Percentiles rank a stretch among this genome's conserved stretches.
Conservation (phyloP, 140 eudicot genomes). For the Stevia rebaudiana region DNA sequence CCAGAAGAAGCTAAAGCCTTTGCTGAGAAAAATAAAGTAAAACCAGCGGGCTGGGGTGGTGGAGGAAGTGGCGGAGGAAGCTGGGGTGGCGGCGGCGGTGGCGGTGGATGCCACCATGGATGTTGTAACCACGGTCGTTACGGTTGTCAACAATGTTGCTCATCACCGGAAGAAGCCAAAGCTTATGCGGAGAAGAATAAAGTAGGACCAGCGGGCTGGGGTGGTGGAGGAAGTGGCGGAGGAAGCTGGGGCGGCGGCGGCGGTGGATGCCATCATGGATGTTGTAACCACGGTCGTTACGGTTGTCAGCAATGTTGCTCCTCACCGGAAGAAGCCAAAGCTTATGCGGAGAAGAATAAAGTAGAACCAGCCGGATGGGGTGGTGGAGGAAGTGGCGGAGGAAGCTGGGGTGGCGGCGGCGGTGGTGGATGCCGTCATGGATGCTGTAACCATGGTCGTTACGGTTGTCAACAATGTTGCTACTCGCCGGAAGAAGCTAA, state of each 20-base stretch:
- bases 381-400: neutral
- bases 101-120: neutral
- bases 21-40: neutral
- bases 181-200: neutral
- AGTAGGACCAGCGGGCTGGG: neutral
- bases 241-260: neutral
- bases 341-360: neutral
- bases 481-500: neutral
- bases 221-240: neutral
- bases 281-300: neutral
- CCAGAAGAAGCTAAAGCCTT: neutral
- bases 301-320: neutral
- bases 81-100: neutral
- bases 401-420: neutral
- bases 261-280: neutral
- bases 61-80: neutral
- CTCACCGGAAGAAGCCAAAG: neutral
- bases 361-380: neutral
- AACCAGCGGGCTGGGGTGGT: neutral
- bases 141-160: neutral
- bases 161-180: neutral
- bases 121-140: neutral
- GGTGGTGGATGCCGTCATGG: neutral
- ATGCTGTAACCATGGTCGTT: neutral
- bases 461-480: neutral